A percentile compares a stretch with the other conserved stretches of the same genome.
phyloP scores from a whole-genome alignment of 2,329 filamentous ascomycete genomes.

The Juglanconis sp. region DNA sequence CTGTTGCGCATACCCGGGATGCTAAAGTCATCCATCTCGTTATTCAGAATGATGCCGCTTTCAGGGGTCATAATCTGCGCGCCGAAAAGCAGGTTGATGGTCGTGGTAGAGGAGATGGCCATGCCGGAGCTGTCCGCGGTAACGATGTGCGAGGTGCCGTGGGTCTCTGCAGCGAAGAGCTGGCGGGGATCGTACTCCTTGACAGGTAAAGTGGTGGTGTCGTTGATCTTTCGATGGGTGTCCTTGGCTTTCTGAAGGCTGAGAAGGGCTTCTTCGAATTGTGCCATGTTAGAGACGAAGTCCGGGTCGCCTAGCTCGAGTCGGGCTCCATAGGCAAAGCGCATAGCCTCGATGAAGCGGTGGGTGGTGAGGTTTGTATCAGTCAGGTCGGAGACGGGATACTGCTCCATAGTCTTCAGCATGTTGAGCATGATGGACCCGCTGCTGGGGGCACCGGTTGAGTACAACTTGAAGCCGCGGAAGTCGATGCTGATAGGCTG shows the following conservation, averaged over 20 bases:
- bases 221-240: slow-evolving; percentile 66
- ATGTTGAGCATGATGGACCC: slow-evolving; percentile 73
- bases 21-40: slow-evolving; percentile 77
- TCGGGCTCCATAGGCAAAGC: slow-evolving; percentile 81
- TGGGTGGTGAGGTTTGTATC: slow-evolving; percentile 70
- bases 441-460: slow-evolving; percentile 71
- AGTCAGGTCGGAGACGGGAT: slow-evolving; percentile 51
- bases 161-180: slow-evolving; percentile 64
- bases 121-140: slow-evolving; percentile 70
- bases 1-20: slow-evolving; percentile 74
- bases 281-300: slow-evolving; percentile 62
- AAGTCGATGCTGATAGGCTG: slow-evolving; percentile 62
- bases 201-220: slow-evolving; percentile 68
- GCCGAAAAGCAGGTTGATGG: slow-evolving; percentile 84
- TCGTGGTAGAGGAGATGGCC: slow-evolving; percentile 79
- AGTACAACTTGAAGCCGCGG: slow-evolving; percentile 67
- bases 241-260: slow-evolving; percentile 53
- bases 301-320: slow-evolving; percentile 78
- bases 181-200: slow-evolving; percentile 69
- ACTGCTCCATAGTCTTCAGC: slow-evolving; percentile 82
- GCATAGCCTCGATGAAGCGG: slow-evolving; percentile 80
- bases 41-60: slow-evolving; percentile 77
- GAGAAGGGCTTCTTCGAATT: slow-evolving; percentile 68
- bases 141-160: slow-evolving; percentile 72
- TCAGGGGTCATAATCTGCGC: slow-evolving; percentile 73